A percentile compares a stretch with the other conserved stretches of the same genome.
These are phyloP conservation scores for Daldinia eschscholtzii DNA, from an alignment of 2,329 filamentous ascomycete species.

Conservation along the genomic window DNA sequence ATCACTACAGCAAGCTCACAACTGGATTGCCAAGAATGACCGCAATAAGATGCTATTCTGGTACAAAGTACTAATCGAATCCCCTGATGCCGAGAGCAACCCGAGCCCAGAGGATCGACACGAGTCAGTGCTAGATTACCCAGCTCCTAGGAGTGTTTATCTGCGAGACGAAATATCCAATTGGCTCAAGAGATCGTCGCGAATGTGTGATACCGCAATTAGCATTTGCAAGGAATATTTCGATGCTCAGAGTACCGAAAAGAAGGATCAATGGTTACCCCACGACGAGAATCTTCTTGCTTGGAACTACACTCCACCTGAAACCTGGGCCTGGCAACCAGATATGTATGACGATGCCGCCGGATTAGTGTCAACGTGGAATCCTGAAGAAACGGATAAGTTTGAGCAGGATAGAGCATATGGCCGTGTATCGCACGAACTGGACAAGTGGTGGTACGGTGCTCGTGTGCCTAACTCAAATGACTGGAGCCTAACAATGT, in stretches of 20 bases:
- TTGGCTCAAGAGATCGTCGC: constrained; percentile 72
- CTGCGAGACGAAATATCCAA: constrained; percentile 72
- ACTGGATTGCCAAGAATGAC: constrained; percentile 77
- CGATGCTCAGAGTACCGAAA: constrained; percentile 61
- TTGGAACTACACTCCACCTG: constrained; percentile 66
- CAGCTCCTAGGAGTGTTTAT: constrained; percentile 66
- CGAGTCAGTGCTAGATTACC: constrained; percentile 65
- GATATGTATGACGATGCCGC: constrained; percentile 56
- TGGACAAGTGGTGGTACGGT: constrained; percentile 74
- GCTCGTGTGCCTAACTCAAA: constrained; percentile 72
- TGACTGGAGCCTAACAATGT: constrained; percentile 70
- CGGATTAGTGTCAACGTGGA: constrained; percentile 63
- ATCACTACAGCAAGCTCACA: constrained; percentile 74
- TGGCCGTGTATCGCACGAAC: constrained; percentile 72
- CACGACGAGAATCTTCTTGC: constrained; percentile 65
- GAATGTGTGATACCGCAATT: constrained; percentile 68
- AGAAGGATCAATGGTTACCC: constrained; percentile 62
- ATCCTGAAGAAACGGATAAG: constrained; percentile 66
- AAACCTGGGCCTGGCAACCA: constrained; percentile 44
- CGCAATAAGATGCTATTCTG: constrained; percentile 78
- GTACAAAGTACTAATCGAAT: constrained; percentile 74
- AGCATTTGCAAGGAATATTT: constrained; percentile 68
- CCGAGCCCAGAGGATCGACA: constrained; percentile 62
- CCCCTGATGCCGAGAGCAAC: constrained; percentile 60
- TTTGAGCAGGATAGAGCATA: constrained; percentile 71